Conservation (phyloP, 2,329 filamentous ascomycete genomes). For the Trichophyton mentagrophytes region DNA sequence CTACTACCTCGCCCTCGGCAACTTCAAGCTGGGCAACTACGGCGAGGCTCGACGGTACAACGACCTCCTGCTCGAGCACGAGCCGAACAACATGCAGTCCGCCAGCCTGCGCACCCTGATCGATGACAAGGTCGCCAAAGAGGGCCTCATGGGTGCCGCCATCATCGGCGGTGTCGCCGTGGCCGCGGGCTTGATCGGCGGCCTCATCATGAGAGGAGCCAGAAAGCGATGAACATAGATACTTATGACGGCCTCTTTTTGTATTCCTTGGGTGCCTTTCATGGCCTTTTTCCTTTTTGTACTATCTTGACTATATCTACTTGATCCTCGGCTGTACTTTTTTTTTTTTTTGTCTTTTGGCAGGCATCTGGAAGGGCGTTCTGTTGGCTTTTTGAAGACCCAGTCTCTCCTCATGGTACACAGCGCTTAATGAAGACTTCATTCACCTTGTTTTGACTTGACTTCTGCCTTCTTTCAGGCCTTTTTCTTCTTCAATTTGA, state of each 20-base stretch:
- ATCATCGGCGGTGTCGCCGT: constrained; percentile 89
- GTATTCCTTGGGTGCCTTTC: neutral
- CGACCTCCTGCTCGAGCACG: constrained; percentile 77
- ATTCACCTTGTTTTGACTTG: neutral
- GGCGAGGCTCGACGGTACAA: constrained; percentile 91
- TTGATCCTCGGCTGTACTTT: neutral
- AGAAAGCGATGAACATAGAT: constrained; percentile 40
- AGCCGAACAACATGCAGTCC: constrained; percentile 83
- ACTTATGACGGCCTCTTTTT: neutral
- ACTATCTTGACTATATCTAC: neutral
- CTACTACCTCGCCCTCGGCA: constrained; percentile 92
- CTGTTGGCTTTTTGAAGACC: neutral
- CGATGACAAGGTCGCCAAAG: constrained; percentile 90
- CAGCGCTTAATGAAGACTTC: neutral
- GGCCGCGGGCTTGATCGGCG: constrained; percentile 83
- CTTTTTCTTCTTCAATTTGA: neutral
- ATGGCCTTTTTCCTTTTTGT: neutral
- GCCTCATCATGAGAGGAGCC: constrained; percentile 66
- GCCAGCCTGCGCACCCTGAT: constrained; percentile 75
- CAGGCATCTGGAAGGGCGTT: neutral
- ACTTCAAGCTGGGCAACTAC: constrained; percentile 98
- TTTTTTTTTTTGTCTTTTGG: neutral
- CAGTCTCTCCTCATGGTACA: neutral
- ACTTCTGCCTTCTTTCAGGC: too few relatives aligned
- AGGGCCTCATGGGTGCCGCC: constrained; percentile 85